Evolutionary conservation across 768 basidiomycete genomes (phyloP), one percentile per base, ranked within the genome.

Genomic region (Macrolepiota albuminosa): DNA sequence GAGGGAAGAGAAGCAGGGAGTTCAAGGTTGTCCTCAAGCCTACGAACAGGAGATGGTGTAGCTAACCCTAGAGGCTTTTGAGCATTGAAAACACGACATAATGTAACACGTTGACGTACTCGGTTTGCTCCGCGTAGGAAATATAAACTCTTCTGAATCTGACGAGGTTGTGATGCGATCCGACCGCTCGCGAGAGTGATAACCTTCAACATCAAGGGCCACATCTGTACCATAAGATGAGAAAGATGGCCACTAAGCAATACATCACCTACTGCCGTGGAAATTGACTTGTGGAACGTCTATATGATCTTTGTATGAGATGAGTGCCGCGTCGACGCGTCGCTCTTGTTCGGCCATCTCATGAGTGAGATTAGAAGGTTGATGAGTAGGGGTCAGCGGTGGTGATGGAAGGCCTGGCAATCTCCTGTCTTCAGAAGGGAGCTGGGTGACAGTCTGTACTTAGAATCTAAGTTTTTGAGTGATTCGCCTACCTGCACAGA

Each of bases 121-220:
- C 14, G 61, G 33, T 24, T 58, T 46, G 42, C 39, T 57, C 36
- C 54, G 53, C 8, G 53, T 24, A 46, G 66, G 62, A 54, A 63
- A 58, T 16, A 29, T 53, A 13, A 53, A 63, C 26, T 29, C 57
- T 29, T 54, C 59, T 52, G 59, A 51, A 39, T 62, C 47, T 8
- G 58, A 66, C 10, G 72, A 78, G 40, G 71, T 76, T 21, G 79
- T 64, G 2, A 78, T 80, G 39, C 71, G 70, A 57, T 81, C 79
- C 26, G 78, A 78, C 33, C 66, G 61, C 67, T 79, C 77, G 33
- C 70, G 73, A 21, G 83, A 75, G 71, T 92, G 88, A 71, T 96
- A 96, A 0, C 93, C 94, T 55, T 86, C 84, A 67, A 85, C 83
- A 66, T 97, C 94, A 36, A 95, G 78, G 16, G 91, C 88, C 51